Percentiles rank a stretch among this genome's conserved stretches.
phyloP scores from a whole-genome alignment of 768 basidiomycete genomes.

The Hortiboletus flavorubellus region DNA sequence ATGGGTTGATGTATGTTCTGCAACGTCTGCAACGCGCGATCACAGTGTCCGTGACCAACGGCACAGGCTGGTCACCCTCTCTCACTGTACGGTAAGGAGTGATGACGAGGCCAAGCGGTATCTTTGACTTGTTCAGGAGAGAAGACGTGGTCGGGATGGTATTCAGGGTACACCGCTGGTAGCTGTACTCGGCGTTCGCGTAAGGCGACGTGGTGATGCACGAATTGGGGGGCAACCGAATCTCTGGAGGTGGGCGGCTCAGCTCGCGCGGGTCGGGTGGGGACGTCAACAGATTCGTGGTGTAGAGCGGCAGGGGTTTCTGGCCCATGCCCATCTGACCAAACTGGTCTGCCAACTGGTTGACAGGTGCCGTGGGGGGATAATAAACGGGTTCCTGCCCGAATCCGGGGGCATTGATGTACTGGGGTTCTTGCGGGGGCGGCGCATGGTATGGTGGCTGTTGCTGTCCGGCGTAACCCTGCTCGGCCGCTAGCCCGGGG shows the following conservation, averaged over 20 bases:
- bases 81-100: conserved; percentile 88
- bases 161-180: conserved; percentile 89
- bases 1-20: conserved; percentile 96
- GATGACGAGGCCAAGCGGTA: conserved; percentile 85
- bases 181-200: conserved; percentile 86
- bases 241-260: conserved; percentile 79
- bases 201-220: conserved; percentile 72
- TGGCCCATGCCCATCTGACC: conserved; percentile 85
- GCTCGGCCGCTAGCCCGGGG: conserved; percentile 72
- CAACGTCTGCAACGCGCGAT: conserved; percentile 96
- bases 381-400: conserved; percentile 42
- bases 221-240: conserved; percentile 82
- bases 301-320: conserved; percentile 75
- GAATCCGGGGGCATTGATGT: conserved; percentile 43
- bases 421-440: conserved; percentile 40
- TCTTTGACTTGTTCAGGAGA: conserved; percentile 82
- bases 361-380: conserved; percentile 42
- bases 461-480: conserved; percentile 66
- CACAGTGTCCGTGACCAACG: conserved; percentile 89
- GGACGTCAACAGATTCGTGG: conserved; percentile 88
- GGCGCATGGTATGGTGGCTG: conserved; percentile 49
- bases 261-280: conserved; percentile 91
- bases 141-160: conserved; percentile 90
- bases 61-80: conserved; percentile 79
- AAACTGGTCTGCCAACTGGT: conserved; percentile 79